These are phyloP conservation scores for Triticum urartu DNA, from an alignment of 176 grass and related monocot genomes.

Conservation along the genomic window DNA sequence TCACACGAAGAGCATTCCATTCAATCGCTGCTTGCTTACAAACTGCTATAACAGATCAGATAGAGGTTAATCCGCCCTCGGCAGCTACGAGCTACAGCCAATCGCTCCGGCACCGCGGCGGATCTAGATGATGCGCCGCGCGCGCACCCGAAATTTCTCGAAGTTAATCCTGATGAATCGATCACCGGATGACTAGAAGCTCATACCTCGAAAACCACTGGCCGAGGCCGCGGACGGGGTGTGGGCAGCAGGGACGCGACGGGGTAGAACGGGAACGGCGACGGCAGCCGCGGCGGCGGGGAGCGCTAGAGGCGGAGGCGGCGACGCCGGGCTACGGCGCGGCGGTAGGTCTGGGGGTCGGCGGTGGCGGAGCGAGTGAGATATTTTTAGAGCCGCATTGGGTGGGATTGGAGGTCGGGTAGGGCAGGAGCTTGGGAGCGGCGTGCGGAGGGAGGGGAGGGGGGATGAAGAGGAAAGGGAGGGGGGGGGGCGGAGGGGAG, in stretches of 20 bases:
- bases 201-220: background rate
- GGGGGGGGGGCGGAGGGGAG: background rate
- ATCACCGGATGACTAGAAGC: background rate
- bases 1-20: slow-evolving; percentile 8
- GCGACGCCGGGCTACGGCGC: background rate
- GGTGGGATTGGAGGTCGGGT: slow-evolving; percentile 17
- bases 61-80: background rate
- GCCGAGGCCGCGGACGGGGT: background rate
- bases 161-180: background rate
- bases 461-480: slow-evolving; percentile 20
- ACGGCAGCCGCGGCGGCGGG: background rate
- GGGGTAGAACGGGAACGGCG: background rate
- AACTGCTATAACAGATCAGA: background rate
- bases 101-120: background rate
- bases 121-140: background rate
- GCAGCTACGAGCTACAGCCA: background rate
- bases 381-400: background rate
- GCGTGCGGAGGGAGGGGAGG: background rate
- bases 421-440: slow-evolving; percentile 12
- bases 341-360: background rate
- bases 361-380: background rate
- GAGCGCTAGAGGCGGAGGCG: background rate
- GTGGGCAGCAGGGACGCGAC: background rate
- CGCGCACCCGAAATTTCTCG: background rate
- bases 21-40: background rate